Evolutionary conservation across 2,329 filamentous ascomycete species (phyloP).

Genomic region (Lasiodiplodia gonubiensis): DNA sequence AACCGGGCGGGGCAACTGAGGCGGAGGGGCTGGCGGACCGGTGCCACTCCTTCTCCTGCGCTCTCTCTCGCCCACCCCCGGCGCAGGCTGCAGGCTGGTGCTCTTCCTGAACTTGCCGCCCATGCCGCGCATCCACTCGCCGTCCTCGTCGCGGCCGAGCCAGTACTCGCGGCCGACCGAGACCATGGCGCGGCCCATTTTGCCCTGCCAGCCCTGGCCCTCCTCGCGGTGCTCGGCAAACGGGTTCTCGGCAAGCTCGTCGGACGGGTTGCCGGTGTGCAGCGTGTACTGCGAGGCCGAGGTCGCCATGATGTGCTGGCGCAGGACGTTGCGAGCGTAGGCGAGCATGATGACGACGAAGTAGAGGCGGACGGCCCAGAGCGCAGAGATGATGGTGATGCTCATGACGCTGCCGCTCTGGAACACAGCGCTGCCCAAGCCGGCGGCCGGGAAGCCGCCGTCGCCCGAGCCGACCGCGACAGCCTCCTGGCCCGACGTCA

Average conservation of each 20-base stretch:
- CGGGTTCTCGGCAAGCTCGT: constrained; percentile 65
- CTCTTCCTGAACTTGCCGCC: constrained; percentile 64
- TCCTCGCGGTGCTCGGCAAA: constrained; percentile 74
- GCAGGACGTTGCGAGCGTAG: constrained; percentile 77
- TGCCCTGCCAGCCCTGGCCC: constrained; percentile 79
- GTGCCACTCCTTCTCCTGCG: constrained; percentile 67
- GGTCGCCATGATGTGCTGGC: constrained; percentile 65
- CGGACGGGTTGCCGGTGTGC: constrained; percentile 27
- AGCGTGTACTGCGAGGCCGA: constrained; percentile 30
- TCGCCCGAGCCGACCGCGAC: constrained; percentile 53
- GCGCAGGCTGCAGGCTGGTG: constrained; percentile 46
- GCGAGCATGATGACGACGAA: constrained; percentile 84
- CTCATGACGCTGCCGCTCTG: constrained; percentile 73
- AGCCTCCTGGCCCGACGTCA: constrained; percentile 58
- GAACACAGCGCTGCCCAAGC: constrained; percentile 68
- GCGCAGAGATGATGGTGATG: constrained; percentile 73
- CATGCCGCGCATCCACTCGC: constrained; percentile 71
- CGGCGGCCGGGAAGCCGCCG: constrained; percentile 42
- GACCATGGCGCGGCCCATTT: constrained; percentile 79
- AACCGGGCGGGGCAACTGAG: constrained; percentile 13
- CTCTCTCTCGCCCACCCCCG: constrained; percentile 61
- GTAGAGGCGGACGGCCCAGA: constrained; percentile 81
- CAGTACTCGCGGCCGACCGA: constrained; percentile 77
- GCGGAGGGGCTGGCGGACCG: constrained; percentile 55
- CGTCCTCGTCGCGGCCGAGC: constrained; percentile 70